phyloP scores from a whole-genome alignment of 305 asterid species.

The Fraxinus albicans region DNA sequence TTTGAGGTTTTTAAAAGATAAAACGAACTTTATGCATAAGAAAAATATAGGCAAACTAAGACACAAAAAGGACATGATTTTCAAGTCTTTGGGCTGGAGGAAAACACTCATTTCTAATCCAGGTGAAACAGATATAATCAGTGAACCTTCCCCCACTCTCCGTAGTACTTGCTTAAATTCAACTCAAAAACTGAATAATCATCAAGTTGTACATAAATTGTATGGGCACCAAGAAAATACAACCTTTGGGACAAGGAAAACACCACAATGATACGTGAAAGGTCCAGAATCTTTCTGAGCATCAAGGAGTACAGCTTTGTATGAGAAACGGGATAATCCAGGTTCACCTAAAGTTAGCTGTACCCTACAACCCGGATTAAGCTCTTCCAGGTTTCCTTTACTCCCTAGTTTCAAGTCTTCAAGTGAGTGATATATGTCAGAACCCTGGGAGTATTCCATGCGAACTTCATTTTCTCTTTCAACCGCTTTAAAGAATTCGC shows the following conservation, averaged over 20 bases:
- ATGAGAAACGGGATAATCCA: slow-evolving; percentile 61
- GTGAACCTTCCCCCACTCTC: not conserved
- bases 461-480: slow-evolving; percentile 65
- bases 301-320: slow-evolving; percentile 77
- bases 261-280: slow-evolving; percentile 66
- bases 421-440: slow-evolving; percentile 63
- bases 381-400: slow-evolving; percentile 64
- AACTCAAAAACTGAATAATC: not conserved
- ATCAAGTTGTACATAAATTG: not conserved
- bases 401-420: slow-evolving; percentile 82
- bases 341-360: slow-evolving; percentile 73
- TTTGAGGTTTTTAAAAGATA: slow-evolving; percentile 3
- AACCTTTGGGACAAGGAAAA: slow-evolving; percentile 82
- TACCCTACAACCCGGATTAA: slow-evolving; percentile 74
- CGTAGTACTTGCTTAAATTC: not conserved
- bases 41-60: not conserved
- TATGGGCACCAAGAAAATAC: not conserved
- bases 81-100: not conserved
- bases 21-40: not conserved
- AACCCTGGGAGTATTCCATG: slow-evolving; percentile 39
- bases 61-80: slow-evolving; percentile 7
- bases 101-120: not conserved
- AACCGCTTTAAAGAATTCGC: slow-evolving; percentile 56
- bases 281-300: slow-evolving; percentile 58
- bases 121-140: not conserved